These are phyloP conservation scores for Pythium rishiriense DNA, from an alignment of 352 stramenopile species.

Conservation along the genomic window DNA sequence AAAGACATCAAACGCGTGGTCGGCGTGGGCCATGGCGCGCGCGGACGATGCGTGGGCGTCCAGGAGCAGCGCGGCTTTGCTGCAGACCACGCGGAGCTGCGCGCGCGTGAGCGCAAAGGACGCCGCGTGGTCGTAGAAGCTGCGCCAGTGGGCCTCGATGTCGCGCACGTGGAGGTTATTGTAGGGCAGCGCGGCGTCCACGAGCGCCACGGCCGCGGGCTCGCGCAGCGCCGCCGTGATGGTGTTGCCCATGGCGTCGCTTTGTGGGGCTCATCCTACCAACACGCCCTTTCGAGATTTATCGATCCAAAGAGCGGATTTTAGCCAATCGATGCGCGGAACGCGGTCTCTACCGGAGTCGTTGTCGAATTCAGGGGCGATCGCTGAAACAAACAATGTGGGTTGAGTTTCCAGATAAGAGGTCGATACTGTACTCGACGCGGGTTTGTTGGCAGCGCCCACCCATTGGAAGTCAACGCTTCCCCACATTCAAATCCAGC, in stretches of 20 bases:
- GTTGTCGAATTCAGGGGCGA: slow-evolving; percentile 6
- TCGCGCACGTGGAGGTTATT: slow-evolving; percentile 69
- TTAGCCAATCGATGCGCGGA: slow-evolving; percentile 23
- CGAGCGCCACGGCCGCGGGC: slow-evolving; percentile 41
- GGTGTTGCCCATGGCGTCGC: slow-evolving; percentile 55
- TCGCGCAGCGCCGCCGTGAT: slow-evolving; percentile 50
- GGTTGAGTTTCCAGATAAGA: background rate
- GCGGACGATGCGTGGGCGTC: slow-evolving; percentile 45
- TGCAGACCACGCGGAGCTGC: slow-evolving; percentile 69
- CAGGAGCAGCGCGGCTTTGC: slow-evolving; percentile 39
- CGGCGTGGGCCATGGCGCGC: slow-evolving; percentile 42
- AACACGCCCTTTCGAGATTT: slow-evolving; percentile 20
- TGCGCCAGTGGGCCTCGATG: slow-evolving; percentile 83
- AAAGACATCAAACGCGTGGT: slow-evolving; percentile 65
- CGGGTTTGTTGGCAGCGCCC: background rate
- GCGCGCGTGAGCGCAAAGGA: slow-evolving; percentile 65
- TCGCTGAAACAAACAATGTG: background rate
- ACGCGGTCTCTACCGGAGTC: background rate
- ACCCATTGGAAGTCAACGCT: slow-evolving; percentile 6
- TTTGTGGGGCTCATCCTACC: too few relatives aligned
- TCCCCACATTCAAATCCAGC: slow-evolving; percentile 15
- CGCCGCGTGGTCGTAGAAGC: slow-evolving; percentile 78
- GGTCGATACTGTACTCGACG: background rate
- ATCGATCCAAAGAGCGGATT: slow-evolving; percentile 8
- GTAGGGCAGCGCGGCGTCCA: slow-evolving; percentile 65